phyloP scores from a whole-genome alignment of 106 monocot species.

The Dendrobium officinale region DNA sequence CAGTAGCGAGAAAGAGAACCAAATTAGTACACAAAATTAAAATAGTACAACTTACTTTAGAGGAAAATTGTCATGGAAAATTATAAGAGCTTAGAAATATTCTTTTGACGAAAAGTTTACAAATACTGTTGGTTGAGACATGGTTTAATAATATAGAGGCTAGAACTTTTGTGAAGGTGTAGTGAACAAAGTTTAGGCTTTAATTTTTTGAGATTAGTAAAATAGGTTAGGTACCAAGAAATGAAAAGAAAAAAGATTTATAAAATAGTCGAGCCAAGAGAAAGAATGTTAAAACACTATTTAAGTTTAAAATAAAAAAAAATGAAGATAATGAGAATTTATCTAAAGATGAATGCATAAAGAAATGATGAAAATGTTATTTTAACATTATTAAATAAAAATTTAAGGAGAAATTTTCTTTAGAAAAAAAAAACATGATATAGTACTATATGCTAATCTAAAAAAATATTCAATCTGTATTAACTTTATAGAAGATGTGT shows the following conservation, averaged over 20 bases:
- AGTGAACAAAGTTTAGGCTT: not conserved
- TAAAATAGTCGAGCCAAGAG: no score
- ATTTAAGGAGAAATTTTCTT: not conserved
- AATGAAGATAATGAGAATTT: not conserved
- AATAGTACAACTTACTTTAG: not conserved
- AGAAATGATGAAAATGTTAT: not conserved
- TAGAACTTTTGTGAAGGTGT: not conserved
- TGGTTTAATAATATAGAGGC: not conserved
- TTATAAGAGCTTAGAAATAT: not conserved
- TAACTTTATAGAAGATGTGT: not conserved
- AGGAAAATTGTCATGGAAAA: not conserved
- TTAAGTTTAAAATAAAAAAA: not conserved
- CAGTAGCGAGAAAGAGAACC: not conserved
- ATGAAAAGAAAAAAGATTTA: no score
- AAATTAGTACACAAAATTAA: not conserved
- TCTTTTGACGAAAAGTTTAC: not conserved
- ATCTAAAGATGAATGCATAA: not conserved
- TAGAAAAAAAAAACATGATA: not conserved
- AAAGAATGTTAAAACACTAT: not conserved
- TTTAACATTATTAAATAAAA: not conserved
- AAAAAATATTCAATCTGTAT: not conserved
- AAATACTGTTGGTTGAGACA: not conserved
- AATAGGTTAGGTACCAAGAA: not conserved
- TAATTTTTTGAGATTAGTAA: not conserved
- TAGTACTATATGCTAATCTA: not conserved